A percentile compares a stretch with the other conserved stretches of the same genome.
These are phyloP conservation scores for Aspergillus hortae DNA, from an alignment of 2,329 filamentous ascomycete species.

Conservation along the genomic window DNA sequence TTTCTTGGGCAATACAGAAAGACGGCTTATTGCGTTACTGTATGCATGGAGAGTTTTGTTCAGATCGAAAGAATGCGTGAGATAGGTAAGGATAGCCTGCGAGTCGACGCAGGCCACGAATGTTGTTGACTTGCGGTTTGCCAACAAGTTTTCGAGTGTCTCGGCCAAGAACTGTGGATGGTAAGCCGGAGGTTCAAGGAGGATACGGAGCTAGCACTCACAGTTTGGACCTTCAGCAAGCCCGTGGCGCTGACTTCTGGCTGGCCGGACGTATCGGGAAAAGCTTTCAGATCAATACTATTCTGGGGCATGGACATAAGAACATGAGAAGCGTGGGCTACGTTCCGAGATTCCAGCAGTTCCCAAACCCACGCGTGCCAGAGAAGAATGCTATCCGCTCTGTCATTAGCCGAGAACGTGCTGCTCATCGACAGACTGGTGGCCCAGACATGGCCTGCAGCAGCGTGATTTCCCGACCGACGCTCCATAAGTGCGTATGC, in stretches of 20 bases:
- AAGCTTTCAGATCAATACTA: slow-evolving; percentile 28
- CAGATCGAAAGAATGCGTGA: slow-evolving; percentile 44
- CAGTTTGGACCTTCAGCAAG: slow-evolving; percentile 36
- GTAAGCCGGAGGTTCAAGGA: slow-evolving; percentile 43
- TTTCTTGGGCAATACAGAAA: slow-evolving; percentile 42
- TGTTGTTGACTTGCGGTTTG: slow-evolving; percentile 45
- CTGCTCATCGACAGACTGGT: slow-evolving; percentile 61
- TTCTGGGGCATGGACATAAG: slow-evolving; percentile 40
- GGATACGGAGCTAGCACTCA: slow-evolving; percentile 24
- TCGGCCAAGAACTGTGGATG: slow-evolving; percentile 52
- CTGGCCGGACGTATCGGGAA: slow-evolving; percentile 16
- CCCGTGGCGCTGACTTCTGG: slow-evolving; percentile 27
- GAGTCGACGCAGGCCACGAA: slow-evolving; percentile 60
- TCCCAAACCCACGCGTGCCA: slow-evolving; percentile 67
- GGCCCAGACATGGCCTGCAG: slow-evolving; percentile 62
- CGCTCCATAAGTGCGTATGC: slow-evolving; percentile 72
- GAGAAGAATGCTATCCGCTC: slow-evolving; percentile 44
- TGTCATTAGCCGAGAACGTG: slow-evolving; percentile 34
- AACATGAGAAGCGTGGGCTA: slow-evolving; percentile 33
- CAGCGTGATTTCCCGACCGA: slow-evolving; percentile 52
- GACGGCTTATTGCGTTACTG: slow-evolving; percentile 41
- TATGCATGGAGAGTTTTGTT: slow-evolving; percentile 38
- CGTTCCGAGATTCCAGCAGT: slow-evolving; percentile 49
- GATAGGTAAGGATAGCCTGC: slow-evolving; percentile 64
- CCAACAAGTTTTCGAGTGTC: slow-evolving; percentile 55